Conservation (phyloP, 345 rosid genomes). For the Gossypium herbaceum region DNA sequence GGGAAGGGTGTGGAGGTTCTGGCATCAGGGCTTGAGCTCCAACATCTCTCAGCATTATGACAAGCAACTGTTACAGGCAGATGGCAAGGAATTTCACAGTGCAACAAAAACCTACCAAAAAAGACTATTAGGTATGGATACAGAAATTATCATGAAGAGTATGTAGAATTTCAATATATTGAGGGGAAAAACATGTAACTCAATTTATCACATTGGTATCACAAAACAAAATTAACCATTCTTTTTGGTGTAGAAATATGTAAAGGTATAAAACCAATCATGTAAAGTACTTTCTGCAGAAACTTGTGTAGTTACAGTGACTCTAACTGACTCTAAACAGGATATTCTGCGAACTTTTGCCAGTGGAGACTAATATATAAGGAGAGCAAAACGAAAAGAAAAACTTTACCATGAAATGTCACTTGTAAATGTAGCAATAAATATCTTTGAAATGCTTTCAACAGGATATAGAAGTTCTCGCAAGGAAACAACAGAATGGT, state of each 20-base stretch:
- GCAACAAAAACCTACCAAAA: constrained; percentile 60
- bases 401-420: constrained; percentile 65
- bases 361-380: neutral
- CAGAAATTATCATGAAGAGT: neutral
- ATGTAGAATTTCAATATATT: neutral
- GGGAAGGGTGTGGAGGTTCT: constrained; percentile 57
- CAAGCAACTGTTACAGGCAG: constrained; percentile 88
- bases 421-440: constrained; percentile 84
- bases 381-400: neutral
- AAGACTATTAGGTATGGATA: constrained; percentile 23
- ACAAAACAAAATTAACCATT: neutral
- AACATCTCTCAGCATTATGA: constrained; percentile 70
- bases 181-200: neutral
- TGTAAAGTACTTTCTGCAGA: neutral
- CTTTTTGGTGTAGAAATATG: neutral
- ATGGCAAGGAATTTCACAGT: constrained; percentile 63
- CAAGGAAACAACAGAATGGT: constrained; percentile 50
- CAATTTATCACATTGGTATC: neutral
- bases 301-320: neutral
- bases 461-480: constrained; percentile 75
- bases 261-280: constrained; percentile 13
- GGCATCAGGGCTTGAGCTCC: constrained; percentile 64
- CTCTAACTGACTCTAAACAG: neutral
- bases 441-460: constrained; percentile 54
- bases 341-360: neutral